Conservation (phyloP, 192 early-diverging fungal species). For the Paraglomus brasilianum region DNA sequence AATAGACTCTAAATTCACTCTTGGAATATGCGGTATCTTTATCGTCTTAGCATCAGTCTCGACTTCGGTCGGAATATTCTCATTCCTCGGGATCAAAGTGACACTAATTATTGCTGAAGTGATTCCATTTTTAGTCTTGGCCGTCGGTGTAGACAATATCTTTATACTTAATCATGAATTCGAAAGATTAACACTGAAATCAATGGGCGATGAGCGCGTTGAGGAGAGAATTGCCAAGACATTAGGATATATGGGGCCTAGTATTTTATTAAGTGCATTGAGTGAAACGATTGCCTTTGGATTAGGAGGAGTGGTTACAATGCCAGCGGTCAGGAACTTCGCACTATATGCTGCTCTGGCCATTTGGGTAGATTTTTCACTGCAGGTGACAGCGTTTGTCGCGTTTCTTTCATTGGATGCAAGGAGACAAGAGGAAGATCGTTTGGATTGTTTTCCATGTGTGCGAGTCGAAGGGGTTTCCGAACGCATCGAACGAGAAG, state of each 20-base stretch:
- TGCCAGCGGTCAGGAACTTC: conserved; percentile 70
- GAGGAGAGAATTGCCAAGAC: conserved; percentile 59
- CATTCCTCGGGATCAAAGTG: conserved; percentile 57
- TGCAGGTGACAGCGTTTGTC: conserved; percentile 63
- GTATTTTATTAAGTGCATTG: conserved; percentile 56
- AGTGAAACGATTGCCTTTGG: conserved; percentile 66
- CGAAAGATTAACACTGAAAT: conserved; percentile 42
- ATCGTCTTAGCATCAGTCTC: conserved; percentile 62
- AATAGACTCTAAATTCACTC: conserved; percentile 61
- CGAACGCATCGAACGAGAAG: conserved; percentile 46
- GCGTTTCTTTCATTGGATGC: conserved; percentile 59
- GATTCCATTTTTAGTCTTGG: conserved; percentile 66
- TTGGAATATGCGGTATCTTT: conserved; percentile 58
- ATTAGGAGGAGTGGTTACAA: conserved; percentile 58
- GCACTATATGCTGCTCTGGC: conserved; percentile 65
- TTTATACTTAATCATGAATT: conserved; percentile 67
- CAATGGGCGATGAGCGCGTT: conserved; percentile 47
- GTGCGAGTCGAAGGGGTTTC: conserved; percentile 45
- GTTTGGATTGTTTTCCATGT: conserved; percentile 57
- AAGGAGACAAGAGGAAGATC: conserved; percentile 50
- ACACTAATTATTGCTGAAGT: conserved; percentile 70
- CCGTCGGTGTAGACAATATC: conserved; percentile 69
- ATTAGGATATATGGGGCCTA: conserved; percentile 59
- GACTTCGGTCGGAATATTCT: conserved; percentile 61
- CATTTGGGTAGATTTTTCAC: conserved; percentile 61